A percentile compares a stretch with the other conserved stretches of the same genome.
Evolutionary conservation across 257 asterid genomes (phyloP).

Genomic region (Salvia miltiorrhiza): DNA sequence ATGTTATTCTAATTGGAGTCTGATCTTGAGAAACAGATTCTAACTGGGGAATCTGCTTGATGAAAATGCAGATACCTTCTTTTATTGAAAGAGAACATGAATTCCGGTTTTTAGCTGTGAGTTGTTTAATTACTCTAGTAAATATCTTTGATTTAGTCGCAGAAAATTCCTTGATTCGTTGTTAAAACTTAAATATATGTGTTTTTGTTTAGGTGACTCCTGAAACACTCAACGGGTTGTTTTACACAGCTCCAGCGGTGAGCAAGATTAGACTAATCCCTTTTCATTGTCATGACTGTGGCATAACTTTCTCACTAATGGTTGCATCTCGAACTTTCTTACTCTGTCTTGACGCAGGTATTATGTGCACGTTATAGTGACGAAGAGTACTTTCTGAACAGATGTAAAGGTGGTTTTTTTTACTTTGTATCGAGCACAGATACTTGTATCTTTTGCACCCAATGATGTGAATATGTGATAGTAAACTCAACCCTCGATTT

Average conservation of each 20-base stretch:
- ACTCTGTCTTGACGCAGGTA: constrained; percentile 40
- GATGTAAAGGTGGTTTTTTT: constrained; percentile 72
- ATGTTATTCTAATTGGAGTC: constrained; percentile 7
- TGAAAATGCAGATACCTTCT: constrained; percentile 66
- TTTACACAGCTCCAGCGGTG: constrained; percentile 71
- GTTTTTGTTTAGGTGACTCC: constrained; percentile 59
- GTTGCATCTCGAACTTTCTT: constrained; percentile 13
- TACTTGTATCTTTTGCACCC: not conserved
- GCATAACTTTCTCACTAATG: not conserved
- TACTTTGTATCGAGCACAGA: not conserved
- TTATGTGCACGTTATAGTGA: constrained; percentile 80
- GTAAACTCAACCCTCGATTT: not conserved
- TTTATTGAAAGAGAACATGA: constrained; percentile 97
- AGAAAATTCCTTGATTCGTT: not conserved
- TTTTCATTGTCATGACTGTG: not conserved
- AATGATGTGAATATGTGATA: no score
- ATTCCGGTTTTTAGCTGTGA: constrained; percentile 89
- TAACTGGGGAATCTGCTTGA: constrained; percentile 25
- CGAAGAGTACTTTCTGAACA: constrained; percentile 67
- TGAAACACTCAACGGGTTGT: constrained; percentile 78
- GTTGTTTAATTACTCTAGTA: constrained; percentile 27
- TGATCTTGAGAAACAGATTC: constrained; percentile 12
- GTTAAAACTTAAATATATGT: not conserved
- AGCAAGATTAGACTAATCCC: constrained; percentile 22
- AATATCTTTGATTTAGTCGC: not conserved